Base-by-base conservation (phyloP, 2,329 filamentous ascomycete genomes). In the Cytospora leucostoma region DNA sequence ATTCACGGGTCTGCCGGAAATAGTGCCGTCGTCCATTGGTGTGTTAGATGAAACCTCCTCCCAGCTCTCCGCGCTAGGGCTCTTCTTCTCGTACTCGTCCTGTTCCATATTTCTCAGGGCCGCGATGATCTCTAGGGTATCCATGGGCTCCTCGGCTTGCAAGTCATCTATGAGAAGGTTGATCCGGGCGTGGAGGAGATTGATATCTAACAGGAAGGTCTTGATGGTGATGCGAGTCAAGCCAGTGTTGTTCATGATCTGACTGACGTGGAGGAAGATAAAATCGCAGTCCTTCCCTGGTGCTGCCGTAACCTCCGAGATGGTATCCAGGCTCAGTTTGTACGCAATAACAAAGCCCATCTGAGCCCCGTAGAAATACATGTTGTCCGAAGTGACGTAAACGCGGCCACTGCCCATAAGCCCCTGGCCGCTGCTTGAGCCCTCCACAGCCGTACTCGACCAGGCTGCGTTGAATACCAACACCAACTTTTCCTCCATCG, bases 351-450 rank as follows among this genome's bases (percentile, higher is more conserved):
- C 90, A 7, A 99, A 83, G 7, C 95, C 95, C 74, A 97, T 88
- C 72, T 97, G 91, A 71, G 98, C 91, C 70, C 93, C 96, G 76
- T 97, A 99, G 73, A 99, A 98, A 75, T 96, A 98, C 74, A 99
- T 88, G 67, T 93, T 90, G 66, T 89, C 88, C 0, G 89, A 83
- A 0, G 94, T 98, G 65, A 97, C 88, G 74, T 96, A 99, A 32
- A 96, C 88, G 59, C 95, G 87, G 0, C 95, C 84, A 61, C 84
- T 84, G 19, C 84, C 83, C 27, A 81, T 77, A 68, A 98, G 92
- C 65, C 72, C 74, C 17, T 78, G 77, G 60, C 72, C 75, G 4
- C 76, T 74, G 2, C 76, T 74, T 8, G 78, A 76, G n/a, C 75
- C 73, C 19, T 78, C 76, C 32, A 78, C 76, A 11, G 79, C 76